Evolutionary conservation across 257 asterid species (phyloP), one percentile per base, ranked within the genome.

Genomic region (Knoxia roxburghii): DNA sequence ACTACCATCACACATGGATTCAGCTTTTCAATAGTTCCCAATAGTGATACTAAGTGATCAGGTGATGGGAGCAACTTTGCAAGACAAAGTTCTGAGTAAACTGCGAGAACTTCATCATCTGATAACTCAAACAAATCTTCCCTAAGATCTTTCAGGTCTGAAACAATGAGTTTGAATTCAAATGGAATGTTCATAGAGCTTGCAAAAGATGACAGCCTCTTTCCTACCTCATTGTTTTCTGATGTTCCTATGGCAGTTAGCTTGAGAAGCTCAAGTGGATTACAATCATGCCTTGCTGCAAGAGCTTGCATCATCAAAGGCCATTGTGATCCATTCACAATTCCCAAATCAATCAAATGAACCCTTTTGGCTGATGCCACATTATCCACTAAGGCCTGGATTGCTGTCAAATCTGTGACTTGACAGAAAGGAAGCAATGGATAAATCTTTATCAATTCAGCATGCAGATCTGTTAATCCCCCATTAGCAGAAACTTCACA

Each of bases 231-330:
- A 62, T 80, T 51, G 69, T n/a, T 67, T 41, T 59, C 76, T 0
- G 78, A 37, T 1, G 64, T 69, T 43, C 87, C 87, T 0, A 84
- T 60, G 17, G 86, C 83, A n/a, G 83, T 88, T 40, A 86, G 59
- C 80, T 65, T 86, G 45, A 86, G 83, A 75, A 63, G 81, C n/a
- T 84, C 82, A 18, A 82, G 11, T 17, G 72, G 79, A 3, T n/a
- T n/a, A 48, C 20, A 32, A 51, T 73, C 81, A 20, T 32, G 14
- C 51, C 81, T 77, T 41, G 43, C 75, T 18, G 75, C 76, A 41
- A 86, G 82, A 56, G 84, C 93, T 70, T 88, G 96, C 89, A 86
- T 80, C 50, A 83, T 10, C 27, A 80, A 18, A 14, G 80, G 61
- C 85, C 84, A 81, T 21, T 81, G 79, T 3, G 79, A 67, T 1